A percentile compares a stretch with the other conserved stretches of the same genome.
These are phyloP conservation scores for Ceratocystis eucalypticola DNA, from an alignment of 2,329 filamentous ascomycete species.

Conservation along the genomic window DNA sequence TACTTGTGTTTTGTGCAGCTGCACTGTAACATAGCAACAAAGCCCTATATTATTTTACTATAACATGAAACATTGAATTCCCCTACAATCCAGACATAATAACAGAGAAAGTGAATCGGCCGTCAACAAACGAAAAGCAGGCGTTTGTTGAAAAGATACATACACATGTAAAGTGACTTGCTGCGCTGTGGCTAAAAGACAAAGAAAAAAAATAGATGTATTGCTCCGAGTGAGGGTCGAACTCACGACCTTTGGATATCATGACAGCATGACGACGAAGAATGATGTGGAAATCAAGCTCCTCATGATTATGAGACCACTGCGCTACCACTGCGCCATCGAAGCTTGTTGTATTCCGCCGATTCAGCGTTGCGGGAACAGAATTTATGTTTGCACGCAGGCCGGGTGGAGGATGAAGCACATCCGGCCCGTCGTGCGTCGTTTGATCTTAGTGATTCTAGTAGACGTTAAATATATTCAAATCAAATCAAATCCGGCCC, in stretches of 20 bases:
- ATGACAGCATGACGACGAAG: not conserved
- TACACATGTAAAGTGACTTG: not conserved
- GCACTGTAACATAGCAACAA: slow-evolving; percentile 1
- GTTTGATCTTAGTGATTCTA: no score
- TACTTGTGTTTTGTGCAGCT: not conserved
- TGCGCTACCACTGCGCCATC: slow-evolving; percentile 20
- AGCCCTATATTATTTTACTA: not conserved
- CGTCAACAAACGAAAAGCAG: not conserved
- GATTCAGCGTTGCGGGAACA: not conserved
- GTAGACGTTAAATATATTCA: no score
- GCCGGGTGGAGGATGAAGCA: not conserved
- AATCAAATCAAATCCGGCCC: no score
- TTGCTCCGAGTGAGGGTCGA: slow-evolving; percentile 21
- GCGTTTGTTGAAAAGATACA: not conserved
- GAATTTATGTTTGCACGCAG: not conserved
- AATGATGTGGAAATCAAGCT: slow-evolving; percentile 13
- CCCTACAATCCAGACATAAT: not conserved
- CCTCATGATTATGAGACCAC: slow-evolving; percentile 20
- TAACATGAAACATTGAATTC: not conserved
- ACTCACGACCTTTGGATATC: slow-evolving; percentile 21
- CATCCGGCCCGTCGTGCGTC: no score
- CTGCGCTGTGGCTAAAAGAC: not conserved
- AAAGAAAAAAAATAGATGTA: not conserved
- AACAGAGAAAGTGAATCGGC: not conserved
- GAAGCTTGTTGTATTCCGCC: slow-evolving; percentile 17